Evolutionary conservation across 768 basidiomycete species (phyloP).

Genomic region (Lactarius akahatsu): DNA sequence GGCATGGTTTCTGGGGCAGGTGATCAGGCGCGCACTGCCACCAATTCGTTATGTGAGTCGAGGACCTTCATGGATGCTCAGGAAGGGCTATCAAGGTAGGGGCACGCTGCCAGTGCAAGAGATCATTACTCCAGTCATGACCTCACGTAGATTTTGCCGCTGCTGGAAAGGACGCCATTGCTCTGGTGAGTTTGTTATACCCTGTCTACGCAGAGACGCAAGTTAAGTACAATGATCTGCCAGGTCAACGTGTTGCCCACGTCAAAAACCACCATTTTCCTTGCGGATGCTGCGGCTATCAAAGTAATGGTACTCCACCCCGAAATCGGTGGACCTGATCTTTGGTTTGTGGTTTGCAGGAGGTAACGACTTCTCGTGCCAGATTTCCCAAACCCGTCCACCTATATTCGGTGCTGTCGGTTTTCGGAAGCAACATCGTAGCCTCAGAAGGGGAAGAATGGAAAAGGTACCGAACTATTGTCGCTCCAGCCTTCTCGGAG

Average conservation of each 20-base stretch:
- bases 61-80: neutral
- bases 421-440: conserved; percentile 65
- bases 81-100: conserved; percentile 11
- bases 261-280: neutral
- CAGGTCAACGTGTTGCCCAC: conserved; percentile 15
- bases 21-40: neutral
- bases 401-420: conserved; percentile 44
- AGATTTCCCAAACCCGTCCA: conserved; percentile 58
- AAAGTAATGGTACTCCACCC: conserved; percentile 13
- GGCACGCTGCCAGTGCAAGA: no score
- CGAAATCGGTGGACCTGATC: neutral
- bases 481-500: conserved; percentile 65
- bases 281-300: conserved; percentile 24
- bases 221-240: neutral
- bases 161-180: conserved; percentile 17
- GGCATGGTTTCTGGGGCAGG: neutral
- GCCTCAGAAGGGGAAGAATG: conserved; percentile 62
- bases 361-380: conserved; percentile 47
- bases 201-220: neutral
- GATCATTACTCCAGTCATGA: neutral
- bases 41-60: neutral
- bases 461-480: conserved; percentile 63
- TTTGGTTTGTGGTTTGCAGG: conserved; percentile 38
- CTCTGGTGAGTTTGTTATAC: conserved; percentile 1
- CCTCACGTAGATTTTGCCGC: conserved; percentile 15